Conservation (phyloP, 1,139 yeast genomes). For the Debaryomycetaceae sp. region DNA sequence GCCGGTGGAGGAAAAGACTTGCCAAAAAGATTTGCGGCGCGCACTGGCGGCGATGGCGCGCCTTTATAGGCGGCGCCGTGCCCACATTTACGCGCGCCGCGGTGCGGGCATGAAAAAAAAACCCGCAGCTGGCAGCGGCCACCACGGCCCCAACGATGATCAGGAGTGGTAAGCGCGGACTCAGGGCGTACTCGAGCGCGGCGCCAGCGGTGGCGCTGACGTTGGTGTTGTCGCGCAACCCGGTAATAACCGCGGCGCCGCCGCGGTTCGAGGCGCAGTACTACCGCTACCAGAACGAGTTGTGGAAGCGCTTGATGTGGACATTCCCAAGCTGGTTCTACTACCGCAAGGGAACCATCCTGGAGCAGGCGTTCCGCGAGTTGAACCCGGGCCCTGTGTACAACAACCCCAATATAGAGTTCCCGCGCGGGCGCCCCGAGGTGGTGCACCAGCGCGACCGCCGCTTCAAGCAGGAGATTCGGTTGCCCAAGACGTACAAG, state of each 20-base stretch:
- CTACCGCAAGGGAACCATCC: conserved; percentile 83
- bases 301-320: conserved; percentile 93
- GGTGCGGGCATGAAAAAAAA: no score
- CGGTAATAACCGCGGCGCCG: conserved; percentile 76
- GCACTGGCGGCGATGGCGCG: neutral
- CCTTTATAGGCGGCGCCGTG: neutral
- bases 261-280: conserved; percentile 71
- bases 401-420: conserved; percentile 71
- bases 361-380: conserved; percentile 76
- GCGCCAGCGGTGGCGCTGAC: conserved; percentile 26
- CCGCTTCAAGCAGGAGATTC: conserved; percentile 70
- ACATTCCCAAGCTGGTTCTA: conserved; percentile 93
- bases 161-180: no score
- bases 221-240: conserved; percentile 71
- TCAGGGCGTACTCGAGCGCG: no score
- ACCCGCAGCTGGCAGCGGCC: no score
- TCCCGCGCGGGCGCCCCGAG: conserved; percentile 81
- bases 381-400: conserved; percentile 74
- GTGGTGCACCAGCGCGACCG: conserved; percentile 86
- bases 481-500: conserved; percentile 57
- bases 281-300: conserved; percentile 77
- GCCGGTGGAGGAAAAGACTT: no score
- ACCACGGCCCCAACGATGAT: no score
- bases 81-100: conserved; percentile 2
- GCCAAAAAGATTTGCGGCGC: no score